Base-by-base conservation (phyloP, 345 rosid species). In the Brassica incana region DNA sequence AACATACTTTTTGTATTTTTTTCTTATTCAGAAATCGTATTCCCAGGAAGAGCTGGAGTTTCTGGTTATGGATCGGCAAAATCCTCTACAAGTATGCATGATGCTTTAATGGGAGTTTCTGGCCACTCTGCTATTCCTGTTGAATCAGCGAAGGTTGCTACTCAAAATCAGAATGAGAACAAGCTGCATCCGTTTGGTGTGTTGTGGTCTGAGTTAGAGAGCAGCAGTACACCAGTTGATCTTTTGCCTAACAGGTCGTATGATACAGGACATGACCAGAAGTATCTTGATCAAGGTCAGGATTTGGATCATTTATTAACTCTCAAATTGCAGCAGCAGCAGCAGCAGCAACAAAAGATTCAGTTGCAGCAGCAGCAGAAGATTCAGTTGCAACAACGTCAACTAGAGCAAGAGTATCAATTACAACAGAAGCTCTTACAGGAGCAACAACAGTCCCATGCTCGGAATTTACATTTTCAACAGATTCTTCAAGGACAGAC, bases 181-280 rank as follows among this genome's bases (percentile, higher is more conserved):
- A 86, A 83, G 73, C 40, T 87, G 80, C 91, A 88, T 76, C 92
- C 88, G 6, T 89, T 89, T 83, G 90, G 91, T 69, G 80, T 88
- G 69, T 74, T 86, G 85, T 84, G 86, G 92, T 89, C 95, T 30
- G 88, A 90, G 81, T 84, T 87, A 60, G 84, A 78, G 72, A 83
- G 83, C 58, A 50, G 89, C 67, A 74, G 78, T 77, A 62, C 66
- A 72, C 79, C 85, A 64, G 82, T 5, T 65, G 58, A 77, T 40
- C 85, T 70, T 11, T 84, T 84, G 67, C 83, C 90, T 23, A 77
- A 83, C 78, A 80, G 68, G 80, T 60, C 65, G 61, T 77, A 77
- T 71, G 62, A 52, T 79, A 62, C 67, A 20, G 54, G 14, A n/a
- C 81, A 65, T 64, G 74, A 65, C 32, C 56, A 15, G 68, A 65